Percentiles rank a stretch among this genome's conserved stretches.
Evolutionary conservation across 1,284 basidiomycete species (phyloP).

Genomic region (Cryptococcus jaspeensis): DNA sequence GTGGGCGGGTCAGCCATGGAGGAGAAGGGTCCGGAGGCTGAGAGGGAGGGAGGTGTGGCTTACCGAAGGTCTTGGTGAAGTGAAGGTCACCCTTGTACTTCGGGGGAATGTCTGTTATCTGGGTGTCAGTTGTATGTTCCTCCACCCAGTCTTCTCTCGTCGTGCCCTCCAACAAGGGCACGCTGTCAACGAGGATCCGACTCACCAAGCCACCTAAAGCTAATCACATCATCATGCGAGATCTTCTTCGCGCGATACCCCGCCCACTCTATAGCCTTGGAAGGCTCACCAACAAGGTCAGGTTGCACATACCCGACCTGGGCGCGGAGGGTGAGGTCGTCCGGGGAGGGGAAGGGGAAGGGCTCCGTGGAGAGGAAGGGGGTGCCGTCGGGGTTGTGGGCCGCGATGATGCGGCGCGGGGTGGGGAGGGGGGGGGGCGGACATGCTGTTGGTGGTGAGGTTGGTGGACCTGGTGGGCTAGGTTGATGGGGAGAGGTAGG

Average conservation of each 20-base stretch:
- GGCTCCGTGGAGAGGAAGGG: constrained; percentile 11
- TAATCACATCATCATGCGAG: constrained; percentile 11
- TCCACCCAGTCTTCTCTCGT: too few relatives aligned
- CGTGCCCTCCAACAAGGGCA: too few relatives aligned
- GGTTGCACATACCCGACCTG: constrained; percentile 14
- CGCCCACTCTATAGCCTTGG: constrained; percentile 11
- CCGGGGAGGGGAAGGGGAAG: neutral
- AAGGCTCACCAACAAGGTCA: constrained; percentile 9
- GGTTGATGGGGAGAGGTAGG: too few relatives aligned
- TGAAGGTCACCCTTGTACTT: constrained; percentile 5
- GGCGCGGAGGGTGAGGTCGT: neutral
- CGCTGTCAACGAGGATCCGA: neutral
- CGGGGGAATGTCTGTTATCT: constrained; percentile 12
- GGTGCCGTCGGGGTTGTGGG: constrained; percentile 6
- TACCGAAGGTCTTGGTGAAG: constrained; percentile 16
- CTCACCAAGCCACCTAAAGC: constrained; percentile 16
- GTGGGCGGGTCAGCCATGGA: neutral
- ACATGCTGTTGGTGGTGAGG: neutral
- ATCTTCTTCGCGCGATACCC: constrained; percentile 6
- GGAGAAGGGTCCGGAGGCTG: neutral
- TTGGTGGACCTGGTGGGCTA: too few relatives aligned
- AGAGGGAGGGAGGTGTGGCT: neutral
- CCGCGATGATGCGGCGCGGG: constrained; percentile 12
- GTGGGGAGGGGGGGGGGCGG: constrained; percentile 16
- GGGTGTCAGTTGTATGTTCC: neutral